Percentiles rank a stretch among this genome's conserved stretches.
phyloP scores from a whole-genome alignment of 495 filamentous ascomycete species.

The Neurospora hispaniola region DNA sequence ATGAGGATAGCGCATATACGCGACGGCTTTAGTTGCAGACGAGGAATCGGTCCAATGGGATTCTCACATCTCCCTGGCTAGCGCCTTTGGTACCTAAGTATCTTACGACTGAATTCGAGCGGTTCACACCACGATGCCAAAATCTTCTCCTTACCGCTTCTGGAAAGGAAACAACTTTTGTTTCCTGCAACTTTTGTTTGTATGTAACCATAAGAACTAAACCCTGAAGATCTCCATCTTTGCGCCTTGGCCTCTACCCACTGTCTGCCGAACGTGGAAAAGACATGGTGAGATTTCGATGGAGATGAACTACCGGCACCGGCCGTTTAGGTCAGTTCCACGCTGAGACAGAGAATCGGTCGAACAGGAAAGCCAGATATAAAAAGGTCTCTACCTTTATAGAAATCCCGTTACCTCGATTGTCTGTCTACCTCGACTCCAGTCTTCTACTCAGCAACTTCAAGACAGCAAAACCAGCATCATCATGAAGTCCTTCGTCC shows the following conservation, averaged over 20 bases:
- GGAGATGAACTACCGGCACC: background rate
- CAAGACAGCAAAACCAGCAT: background rate
- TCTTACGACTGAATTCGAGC: too few relatives aligned
- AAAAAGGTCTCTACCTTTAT: background rate
- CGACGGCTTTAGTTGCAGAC: too few relatives aligned
- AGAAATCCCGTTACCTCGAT: background rate
- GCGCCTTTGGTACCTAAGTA: too few relatives aligned
- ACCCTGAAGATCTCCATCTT: background rate
- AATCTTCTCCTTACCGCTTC: background rate
- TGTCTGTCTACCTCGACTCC: background rate
- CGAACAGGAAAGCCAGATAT: background rate
- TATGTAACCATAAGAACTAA: background rate
- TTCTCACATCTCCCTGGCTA: too few relatives aligned
- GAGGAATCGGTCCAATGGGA: too few relatives aligned
- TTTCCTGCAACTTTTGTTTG: background rate
- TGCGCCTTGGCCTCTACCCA: background rate
- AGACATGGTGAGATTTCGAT: background rate
- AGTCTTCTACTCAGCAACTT: background rate
- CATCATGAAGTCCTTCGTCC: background rate
- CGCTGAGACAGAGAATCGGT: background rate
- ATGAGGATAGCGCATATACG: too few relatives aligned
- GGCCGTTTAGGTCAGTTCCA: background rate
- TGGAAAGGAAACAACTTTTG: background rate
- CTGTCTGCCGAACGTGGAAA: background rate
- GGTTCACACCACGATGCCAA: background rate